Conservation (phyloP, 2,329 filamentous ascomycete genomes). For the Cylindrodendrum hubeiense region DNA sequence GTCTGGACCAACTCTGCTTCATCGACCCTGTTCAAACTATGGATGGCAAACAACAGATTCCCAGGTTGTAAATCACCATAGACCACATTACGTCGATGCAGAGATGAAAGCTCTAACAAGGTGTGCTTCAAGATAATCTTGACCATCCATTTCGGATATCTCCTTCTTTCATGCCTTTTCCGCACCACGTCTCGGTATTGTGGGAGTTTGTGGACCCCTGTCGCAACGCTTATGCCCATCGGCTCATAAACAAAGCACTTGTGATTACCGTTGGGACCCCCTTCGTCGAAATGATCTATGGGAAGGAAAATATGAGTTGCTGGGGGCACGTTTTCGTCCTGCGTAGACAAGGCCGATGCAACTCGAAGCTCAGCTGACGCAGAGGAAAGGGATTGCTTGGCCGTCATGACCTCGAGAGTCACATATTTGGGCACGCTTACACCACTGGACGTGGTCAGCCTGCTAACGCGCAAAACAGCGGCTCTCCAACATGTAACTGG, state of each 20-base stretch:
- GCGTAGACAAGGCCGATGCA: neutral
- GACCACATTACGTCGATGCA: conserved; percentile 6
- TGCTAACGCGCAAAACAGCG: too few relatives aligned
- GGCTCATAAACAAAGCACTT: conserved; percentile 47
- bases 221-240: conserved; percentile 46
- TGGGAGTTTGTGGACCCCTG: neutral
- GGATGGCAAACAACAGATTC: conserved; percentile 14
- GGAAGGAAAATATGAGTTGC: conserved; percentile 47
- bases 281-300: conserved; percentile 44
- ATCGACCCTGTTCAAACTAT: conserved; percentile 8
- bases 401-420: neutral
- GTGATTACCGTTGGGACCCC: conserved; percentile 49
- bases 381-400: conserved; percentile 7
- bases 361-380: conserved; percentile 35
- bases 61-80: conserved; percentile 29
- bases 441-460: neutral
- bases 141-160: conserved; percentile 20
- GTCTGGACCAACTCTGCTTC: neutral
- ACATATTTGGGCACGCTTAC: neutral
- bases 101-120: neutral
- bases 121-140: conserved; percentile 27
- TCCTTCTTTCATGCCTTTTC: neutral
- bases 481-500: conserved; percentile 4
- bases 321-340: neutral
- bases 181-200: neutral